Conservation (phyloP, 768 basidiomycete species). For the Naganishia antarctica region DNA sequence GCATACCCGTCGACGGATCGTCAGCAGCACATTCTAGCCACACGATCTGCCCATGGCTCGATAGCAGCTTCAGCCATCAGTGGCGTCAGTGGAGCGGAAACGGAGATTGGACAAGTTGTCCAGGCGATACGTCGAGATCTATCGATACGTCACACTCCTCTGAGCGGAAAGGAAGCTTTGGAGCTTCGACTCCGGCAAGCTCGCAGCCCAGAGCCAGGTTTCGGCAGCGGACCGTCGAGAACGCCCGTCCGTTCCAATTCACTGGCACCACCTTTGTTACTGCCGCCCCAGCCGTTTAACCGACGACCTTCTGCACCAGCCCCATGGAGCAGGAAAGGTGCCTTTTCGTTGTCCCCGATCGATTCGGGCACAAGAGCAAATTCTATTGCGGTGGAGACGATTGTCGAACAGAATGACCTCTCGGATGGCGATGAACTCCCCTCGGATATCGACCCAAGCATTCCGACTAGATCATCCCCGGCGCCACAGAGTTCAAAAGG, state of each 20-base stretch:
- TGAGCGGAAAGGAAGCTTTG: neutral
- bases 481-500: no score
- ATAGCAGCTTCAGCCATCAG: constrained; percentile 19
- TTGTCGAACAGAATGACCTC: neutral
- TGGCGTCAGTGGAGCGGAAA: constrained; percentile 21
- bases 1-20: neutral
- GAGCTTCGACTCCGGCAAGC: neutral
- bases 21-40: constrained; percentile 12
- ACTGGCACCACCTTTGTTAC: neutral
- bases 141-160: constrained; percentile 13
- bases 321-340: neutral
- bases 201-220: neutral
- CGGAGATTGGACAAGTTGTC: constrained; percentile 25
- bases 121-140: constrained; percentile 25
- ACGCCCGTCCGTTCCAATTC: constrained; percentile 14
- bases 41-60: constrained; percentile 15
- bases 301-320: constrained; percentile 19
- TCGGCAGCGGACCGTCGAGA: neutral
- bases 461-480: no score
- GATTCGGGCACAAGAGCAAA: neutral
- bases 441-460: neutral
- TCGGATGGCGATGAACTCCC: neutral
- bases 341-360: neutral
- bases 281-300: neutral
- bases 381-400: neutral